Base-by-base conservation (phyloP, 2,329 filamentous ascomycete species). In the Aspergillus novofumigatus region DNA sequence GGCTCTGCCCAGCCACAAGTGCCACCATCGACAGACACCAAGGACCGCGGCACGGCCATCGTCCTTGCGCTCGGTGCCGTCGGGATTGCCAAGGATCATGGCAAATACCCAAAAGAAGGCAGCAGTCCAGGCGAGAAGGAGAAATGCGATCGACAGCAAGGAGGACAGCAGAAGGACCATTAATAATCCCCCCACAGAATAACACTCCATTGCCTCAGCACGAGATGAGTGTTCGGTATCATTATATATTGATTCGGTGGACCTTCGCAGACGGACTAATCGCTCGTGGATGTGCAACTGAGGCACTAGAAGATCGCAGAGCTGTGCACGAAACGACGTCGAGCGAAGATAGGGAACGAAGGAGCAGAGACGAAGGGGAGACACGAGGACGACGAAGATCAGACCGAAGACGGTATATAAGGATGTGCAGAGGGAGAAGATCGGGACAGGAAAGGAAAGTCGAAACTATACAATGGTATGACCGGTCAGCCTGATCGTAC, bases 71-170 rank as follows among this genome's bases (percentile, higher is more conserved):
- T 83, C 82, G 29, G 80, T 81, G 44, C 81, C 81, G 54, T 84
- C 83, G 29, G 85, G 85, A 69, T 87, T 85, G 4, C 85, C 85
- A 51, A 87, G 73, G 10, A 86, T 81, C 64, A 80, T 79, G 25
- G 82, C 78, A 65, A 84, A 85, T 52, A 85, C 72, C 85, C 84
- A 87, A 72, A 86, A 87, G 21, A 77, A 80, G 1, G 82, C 84
- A 0, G 83, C 78, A 0, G 82, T 80, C 84, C 84, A 87, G 5
- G 81, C 78, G 1, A 81, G 80, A 14, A 85, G 68, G 21, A 83
- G 78, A 49, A 86, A 75, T 41, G 79, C 82, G 10, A 85, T 70
- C 53, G 82, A 83, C 51, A 86, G 69, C 42, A 86, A 65, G 1
- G 84, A 83, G 3, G 83, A 83, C 26, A 84, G 70, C 1, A 84